Base-by-base conservation (phyloP, 2,329 filamentous ascomycete genomes). In the Lomentospora prolificans region DNA sequence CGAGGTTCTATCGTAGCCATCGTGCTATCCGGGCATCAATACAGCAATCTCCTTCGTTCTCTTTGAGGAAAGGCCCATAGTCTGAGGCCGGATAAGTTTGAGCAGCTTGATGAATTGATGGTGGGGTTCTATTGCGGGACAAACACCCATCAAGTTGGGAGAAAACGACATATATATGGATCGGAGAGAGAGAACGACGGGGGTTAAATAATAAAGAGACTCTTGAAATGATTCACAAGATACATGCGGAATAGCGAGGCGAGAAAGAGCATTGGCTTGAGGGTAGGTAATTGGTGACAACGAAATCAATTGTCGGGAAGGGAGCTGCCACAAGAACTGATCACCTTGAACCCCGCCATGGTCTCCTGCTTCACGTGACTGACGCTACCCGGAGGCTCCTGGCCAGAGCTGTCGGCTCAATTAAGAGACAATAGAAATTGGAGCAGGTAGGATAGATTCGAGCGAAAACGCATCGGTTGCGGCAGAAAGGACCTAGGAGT, bases 1-100 rank as follows among this genome's bases (percentile, higher is more conserved):
- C 81, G 79, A 65, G 82, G 82, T 75, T 85, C 82, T 70, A 85
- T 85, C 65, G 80, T 84, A 62, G 80, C 79, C 79, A 82, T 82
- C 69, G 68, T 80, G 74, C 55, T 53, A 53, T 17, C 55, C 50
- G 17, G 55, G 55, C 55, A 31, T 28, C 36, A 53, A 53, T 52
- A 24, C 55, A 24, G 33, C 50, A 25, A 28, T 56, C 25, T 50
- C 27, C 53, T 33, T 50, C 25, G 12, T 25, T 27, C n/a, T 50
- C 19, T 4, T n/a, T 19, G 46, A 33, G 22, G 22, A 36, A 33
- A 50, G 27, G 53, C 46, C 44, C 53, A 55, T 50, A 55, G 46
- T 50, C 41, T 19, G 53, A 50, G 25, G 46, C 25, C 7, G 10
- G 12, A 22, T 5, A 19, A 19, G 19, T 7, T 50, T 22, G n/a